Evolutionary conservation across 176 grass and related monocot genomes (phyloP).

Genomic region (Musa schizocarpa): DNA sequence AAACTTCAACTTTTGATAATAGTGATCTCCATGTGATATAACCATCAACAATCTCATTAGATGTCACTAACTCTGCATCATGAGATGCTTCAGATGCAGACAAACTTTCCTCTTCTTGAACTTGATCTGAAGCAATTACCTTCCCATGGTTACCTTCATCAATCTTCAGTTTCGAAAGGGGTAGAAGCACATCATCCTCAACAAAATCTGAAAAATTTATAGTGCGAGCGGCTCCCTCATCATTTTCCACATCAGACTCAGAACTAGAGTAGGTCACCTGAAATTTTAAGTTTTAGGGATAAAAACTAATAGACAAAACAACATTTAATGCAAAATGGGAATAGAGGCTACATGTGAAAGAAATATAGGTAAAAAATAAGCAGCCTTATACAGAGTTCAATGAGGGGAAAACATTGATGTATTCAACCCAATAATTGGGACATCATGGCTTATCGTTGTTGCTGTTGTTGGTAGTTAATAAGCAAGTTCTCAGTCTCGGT

Average conservation of each 20-base stretch:
- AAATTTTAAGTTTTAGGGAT: conserved; percentile 15
- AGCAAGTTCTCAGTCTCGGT: background rate
- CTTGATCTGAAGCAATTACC: conserved; percentile 25
- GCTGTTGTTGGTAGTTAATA: too few species aligned
- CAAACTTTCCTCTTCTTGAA: conserved; percentile 11
- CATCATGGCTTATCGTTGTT: too few species aligned
- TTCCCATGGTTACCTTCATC: conserved; percentile 30
- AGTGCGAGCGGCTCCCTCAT: conserved; percentile 7
- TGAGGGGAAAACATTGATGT: too few species aligned
- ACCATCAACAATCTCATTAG: conserved; percentile 28
- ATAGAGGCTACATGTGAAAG: background rate
- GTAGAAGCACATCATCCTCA: conserved; percentile 35
- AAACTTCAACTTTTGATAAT: conserved; percentile 67
- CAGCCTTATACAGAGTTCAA: too few species aligned
- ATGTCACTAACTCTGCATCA: conserved; percentile 21
- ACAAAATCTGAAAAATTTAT: conserved; percentile 17
- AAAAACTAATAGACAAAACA: background rate
- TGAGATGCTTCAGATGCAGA: conserved; percentile 22
- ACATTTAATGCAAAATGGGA: background rate
- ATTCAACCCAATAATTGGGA: too few species aligned
- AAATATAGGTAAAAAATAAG: too few species aligned
- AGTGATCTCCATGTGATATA: conserved; percentile 54
- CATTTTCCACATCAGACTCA: conserved; percentile 51
- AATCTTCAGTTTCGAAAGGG: conserved; percentile 56
- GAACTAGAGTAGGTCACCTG: conserved; percentile 52